Evolutionary conservation across 169 alveolate species (phyloP), one percentile per base, ranked within the genome.

Genomic region (Plasmodium blacklocki): DNA sequence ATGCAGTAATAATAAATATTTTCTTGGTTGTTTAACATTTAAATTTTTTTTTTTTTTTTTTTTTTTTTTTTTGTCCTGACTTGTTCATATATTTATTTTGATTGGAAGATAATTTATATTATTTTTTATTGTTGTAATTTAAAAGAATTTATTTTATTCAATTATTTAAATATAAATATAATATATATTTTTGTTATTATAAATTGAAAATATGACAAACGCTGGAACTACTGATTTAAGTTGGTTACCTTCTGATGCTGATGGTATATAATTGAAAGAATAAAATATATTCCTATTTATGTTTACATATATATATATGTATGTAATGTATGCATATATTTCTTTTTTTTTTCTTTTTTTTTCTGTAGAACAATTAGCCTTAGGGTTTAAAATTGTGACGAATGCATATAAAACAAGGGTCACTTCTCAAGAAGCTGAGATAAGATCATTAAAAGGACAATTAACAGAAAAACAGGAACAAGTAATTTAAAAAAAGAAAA

Each of bases 351-450:
- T 54, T 62, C 11, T 78, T 29, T 5, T 60, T 23, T 21, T 54
- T 26, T 21, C 15, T 23, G 15, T 93, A 95, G 97, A 95, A 86
- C 97, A 95, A 68, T 92, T 95, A 50, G 96, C 97, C 32, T 80
- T 95, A 70, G 97, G 97, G 47, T 92, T 95, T 74, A 89, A 96
- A 59, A 93, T 95, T 76, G 90, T 95, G 26, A 93, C 97, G 15
- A 95, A 95, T 88, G 96, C 97, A 45, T 95, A 95, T 93, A 94
- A 94, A 72, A 94, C 96, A 39, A 92, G 97, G 47, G 96, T 94
- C 15, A 93, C 95, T 19, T 73, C 95, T 18, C 92, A 90, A 62
- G 97, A 94, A 66, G 93, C 94, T 45, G 97, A 95, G 56, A 88
- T 94, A 32, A 62, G 97, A 68, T 80, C 96, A 12, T 92, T 94